Base-by-base conservation (phyloP, 2,329 filamentous ascomycete species). In the Neoascochyta sp. region DNA sequence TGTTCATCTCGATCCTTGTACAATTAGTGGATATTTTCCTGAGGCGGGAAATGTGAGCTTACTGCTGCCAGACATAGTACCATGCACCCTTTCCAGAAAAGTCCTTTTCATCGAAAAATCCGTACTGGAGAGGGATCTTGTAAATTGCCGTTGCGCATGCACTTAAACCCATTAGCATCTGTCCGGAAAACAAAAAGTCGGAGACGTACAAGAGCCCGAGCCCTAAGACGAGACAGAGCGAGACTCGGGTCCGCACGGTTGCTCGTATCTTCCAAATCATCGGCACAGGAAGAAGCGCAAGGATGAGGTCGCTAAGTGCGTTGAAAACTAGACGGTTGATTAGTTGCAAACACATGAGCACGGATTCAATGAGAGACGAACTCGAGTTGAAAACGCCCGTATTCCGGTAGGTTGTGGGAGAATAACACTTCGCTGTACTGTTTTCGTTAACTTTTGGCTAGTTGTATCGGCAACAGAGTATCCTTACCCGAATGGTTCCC, bases 61-160 rank as follows among this genome's bases (percentile, higher is more conserved):
- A 21, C 28, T 24, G 28, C 16, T 31, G 28, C 28, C 28, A 31
- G 7, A 31, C 16, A 10, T 25, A 25, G 4, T 31, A 31, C 28
- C 22, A 31, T 5, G 22, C 16, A 4, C 22, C 22, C 16, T n/a
- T 31, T 5, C 28, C 28, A 16, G 22, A 31, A 9, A 24, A 31
- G 16, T 31, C 28, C n/a, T 18, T 16, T 10, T 24, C 22, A n/a
- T 20, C 22, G 13, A 31, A 25, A 13, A 31, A 25, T 6, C 12
- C 14, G 12, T 31, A 25, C 17, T 20, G 22, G 3, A 21, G 18
- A 6, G 29, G 29, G 7, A 22, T 25, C 8, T 32, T 26, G 17
- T 25, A 26, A 3, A 32, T 18, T 5, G 23, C 29, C 11, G 23
- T 22, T 7, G 4, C 29, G 15, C 29, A 32, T 7, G 23, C 29